Conservation (phyloP, 2,329 filamentous ascomycete genomes). For the Aaosphaeria arxii region DNA sequence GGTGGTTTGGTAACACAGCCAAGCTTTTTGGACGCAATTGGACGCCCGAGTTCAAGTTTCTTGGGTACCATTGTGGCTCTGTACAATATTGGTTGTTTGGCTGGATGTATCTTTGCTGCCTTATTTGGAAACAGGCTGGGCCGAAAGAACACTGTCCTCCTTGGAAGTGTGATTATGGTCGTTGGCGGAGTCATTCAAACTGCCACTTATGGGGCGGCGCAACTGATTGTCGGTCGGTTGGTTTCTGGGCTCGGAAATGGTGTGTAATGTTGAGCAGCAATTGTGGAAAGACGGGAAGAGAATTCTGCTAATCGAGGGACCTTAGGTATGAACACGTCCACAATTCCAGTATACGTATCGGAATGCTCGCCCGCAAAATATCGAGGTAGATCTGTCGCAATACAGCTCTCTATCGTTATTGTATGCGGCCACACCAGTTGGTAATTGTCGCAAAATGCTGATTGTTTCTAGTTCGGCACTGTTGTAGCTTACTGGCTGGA, state of each 20-base stretch:
- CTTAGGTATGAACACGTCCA: constrained; percentile 23
- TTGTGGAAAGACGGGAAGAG: too few relatives aligned
- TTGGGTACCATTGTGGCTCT: not conserved
- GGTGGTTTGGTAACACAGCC: too few relatives aligned
- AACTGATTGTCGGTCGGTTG: not conserved
- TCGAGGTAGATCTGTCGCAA: constrained; percentile 29
- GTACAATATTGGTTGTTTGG: constrained; percentile 15
- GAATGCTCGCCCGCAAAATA: constrained; percentile 44
- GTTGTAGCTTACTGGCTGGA: too few relatives aligned
- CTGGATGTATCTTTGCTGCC: constrained; percentile 18
- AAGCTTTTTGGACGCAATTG: too few relatives aligned
- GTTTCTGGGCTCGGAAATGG: not conserved
- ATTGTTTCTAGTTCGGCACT: too few relatives aligned
- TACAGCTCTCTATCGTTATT: too few relatives aligned
- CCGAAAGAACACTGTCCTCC: constrained; percentile 17
- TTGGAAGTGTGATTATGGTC: constrained; percentile 19
- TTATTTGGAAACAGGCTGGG: constrained; percentile 21
- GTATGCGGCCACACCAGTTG: too few relatives aligned
- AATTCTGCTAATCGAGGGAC: too few relatives aligned
- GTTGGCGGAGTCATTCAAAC: constrained; percentile 19
- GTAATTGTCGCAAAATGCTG: too few relatives aligned
- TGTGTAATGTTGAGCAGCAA: not conserved
- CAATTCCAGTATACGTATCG: constrained; percentile 43
- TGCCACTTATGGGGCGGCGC: constrained; percentile 4
- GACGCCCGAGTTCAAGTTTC: not conserved